Percentiles rank a stretch among this genome's conserved stretches.
phyloP scores from a whole-genome alignment of 2,329 filamentous ascomycete genomes.

The Aureobasidium namibiae region DNA sequence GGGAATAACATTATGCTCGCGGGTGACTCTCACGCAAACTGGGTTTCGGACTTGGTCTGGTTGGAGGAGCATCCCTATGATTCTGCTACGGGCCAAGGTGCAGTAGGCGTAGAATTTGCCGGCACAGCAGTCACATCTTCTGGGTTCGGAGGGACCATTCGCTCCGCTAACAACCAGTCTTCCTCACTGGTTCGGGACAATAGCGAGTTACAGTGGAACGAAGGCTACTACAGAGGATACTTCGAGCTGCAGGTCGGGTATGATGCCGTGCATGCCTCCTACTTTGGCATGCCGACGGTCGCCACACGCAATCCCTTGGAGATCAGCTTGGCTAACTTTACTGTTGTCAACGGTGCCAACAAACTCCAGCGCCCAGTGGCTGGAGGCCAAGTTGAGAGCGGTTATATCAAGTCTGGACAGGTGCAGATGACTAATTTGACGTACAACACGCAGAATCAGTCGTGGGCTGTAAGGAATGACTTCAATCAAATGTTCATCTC shows the following conservation, averaged over 20 bases:
- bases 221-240: conserved; percentile 64
- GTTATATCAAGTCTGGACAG: conserved; percentile 42
- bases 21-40: conserved; percentile 61
- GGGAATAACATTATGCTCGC: conserved; percentile 65
- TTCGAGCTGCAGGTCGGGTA: conserved; percentile 53
- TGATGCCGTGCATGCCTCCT: conserved; percentile 50
- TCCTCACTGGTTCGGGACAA: conserved; percentile 40
- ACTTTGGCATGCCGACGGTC: conserved; percentile 54
- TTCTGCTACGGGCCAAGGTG: conserved; percentile 30
- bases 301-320: conserved; percentile 53
- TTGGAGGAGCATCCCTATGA: conserved; percentile 26
- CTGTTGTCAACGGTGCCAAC: conserved; percentile 52
- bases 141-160: conserved; percentile 47
- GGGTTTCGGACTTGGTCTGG: conserved; percentile 42
- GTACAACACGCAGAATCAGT: conserved; percentile 17
- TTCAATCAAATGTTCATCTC: conserved; percentile 11
- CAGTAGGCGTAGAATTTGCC: conserved; percentile 46
- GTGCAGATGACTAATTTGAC: conserved; percentile 20
- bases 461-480: conserved; percentile 11
- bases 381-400: conserved; percentile 44
- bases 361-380: conserved; percentile 42
- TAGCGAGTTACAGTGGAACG: conserved; percentile 60
- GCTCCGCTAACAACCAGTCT: conserved; percentile 39
- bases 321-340: conserved; percentile 59
- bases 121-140: conserved; percentile 58